Base-by-base conservation (phyloP, 441 rosid species). In the Gossypium trilobum region DNA sequence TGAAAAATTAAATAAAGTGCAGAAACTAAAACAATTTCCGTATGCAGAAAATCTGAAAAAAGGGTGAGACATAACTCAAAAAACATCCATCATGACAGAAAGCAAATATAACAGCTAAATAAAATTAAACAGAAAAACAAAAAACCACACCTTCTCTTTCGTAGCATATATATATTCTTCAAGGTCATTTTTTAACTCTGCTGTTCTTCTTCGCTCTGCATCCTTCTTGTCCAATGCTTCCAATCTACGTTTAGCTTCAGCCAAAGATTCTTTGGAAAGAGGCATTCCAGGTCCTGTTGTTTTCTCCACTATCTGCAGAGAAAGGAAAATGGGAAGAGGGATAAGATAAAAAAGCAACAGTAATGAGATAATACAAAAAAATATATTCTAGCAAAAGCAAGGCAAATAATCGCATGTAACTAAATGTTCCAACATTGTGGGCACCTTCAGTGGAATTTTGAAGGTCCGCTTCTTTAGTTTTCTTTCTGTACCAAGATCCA, bases 131-230 rank as follows among this genome's bases (percentile, higher is more conserved):
- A 44, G 42, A 76, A 80, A 8, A 50, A 74, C 64, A 54, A 42
- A 78, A 36, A 70, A 59, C 52, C 75, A 58, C 20, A 93, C 99
- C 96, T 92, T 88, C 77, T 95, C 99, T 87, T 95, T 95, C n/a
- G 97, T 92, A 50, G 95, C 87, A 83, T 95, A 95, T 76, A 95
- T 89, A 77, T 95, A 95, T 57, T 89, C 89, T 80, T 95, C 99
- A 83, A 92, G 90, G 81, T 85, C 82, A 83, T 95, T 95, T 79
- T 92, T 95, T 72, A 92, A 79, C 80, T 95, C 97, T 0, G 97
- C 97, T 19, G 99, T 95, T 78, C 90, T 91, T 83, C 89, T 87
- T 65, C 97, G 80, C 81, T 91, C 98, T 16, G 83, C 85, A 77
- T 95, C 99, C 82, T 84, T 92, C 87, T 83, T 88, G 85, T 92